Base-by-base conservation (phyloP, 176 grass and related monocot species). In the Elaeis guineensis region DNA sequence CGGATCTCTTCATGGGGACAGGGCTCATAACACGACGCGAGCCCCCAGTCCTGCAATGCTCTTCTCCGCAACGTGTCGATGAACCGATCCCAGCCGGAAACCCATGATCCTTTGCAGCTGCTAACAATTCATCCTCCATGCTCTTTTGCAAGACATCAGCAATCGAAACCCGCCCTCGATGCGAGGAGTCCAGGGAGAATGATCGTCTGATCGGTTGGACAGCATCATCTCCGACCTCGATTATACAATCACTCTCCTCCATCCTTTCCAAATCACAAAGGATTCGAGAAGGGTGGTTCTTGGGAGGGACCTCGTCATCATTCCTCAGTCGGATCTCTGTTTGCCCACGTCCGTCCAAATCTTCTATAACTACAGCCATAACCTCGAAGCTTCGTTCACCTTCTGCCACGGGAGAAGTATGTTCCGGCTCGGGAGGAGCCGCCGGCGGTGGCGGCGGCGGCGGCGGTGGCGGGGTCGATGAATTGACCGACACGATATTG, bases 111-210 rank as follows among this genome's bases (percentile, higher is more conserved):
- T 80, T 79, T 17, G 75, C 94, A 53, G 74, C 77, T 39, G 72
- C 77, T 20, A 79, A 62, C 58, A 74, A 65, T 58, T 91, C 83
- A 9, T 92, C 94, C 52, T 98, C 88, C 24, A 81, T 58, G 65
- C 79, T 92, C 25, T 59, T 66, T 76, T 66, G 75, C 77, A 98
- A 71, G 22, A 98, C 85, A 53, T 89, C 79, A 19, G 81, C 85
- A 4, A 93, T 93, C 30, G 81, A 86, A 69, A 89, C 61, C 16
- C 70, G 80, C 20, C 63, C 76, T 5, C 72, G 79, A 4, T 25
- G 69, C 48, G 75, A 63, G 25, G 69, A 70, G 53, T 87, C 80
- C 7, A 65, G 29, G 6, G 79, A 70, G 17, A 72, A 69, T 4
- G 80, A 73, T 63, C 52, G 19, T 67, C 79, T 74, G 9, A 54